Conservation (phyloP, 2,329 filamentous ascomycete species). For the Neonectria neomacrospora region DNA sequence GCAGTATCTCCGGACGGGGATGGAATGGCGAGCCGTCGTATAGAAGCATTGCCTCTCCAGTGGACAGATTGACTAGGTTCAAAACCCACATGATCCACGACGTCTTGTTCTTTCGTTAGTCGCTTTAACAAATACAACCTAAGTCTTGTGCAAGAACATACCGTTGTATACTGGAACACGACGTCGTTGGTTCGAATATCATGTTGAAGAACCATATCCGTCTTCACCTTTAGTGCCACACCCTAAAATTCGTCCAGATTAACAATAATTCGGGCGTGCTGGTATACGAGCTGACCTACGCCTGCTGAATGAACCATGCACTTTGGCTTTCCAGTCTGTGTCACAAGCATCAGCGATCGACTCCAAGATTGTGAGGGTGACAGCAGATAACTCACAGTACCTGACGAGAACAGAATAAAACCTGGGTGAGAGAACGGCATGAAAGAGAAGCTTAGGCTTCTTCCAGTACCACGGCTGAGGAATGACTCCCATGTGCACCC, state of each 20-base stretch:
- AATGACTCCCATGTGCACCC: constrained; percentile 5
- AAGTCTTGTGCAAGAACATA: neutral
- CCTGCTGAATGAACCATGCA: constrained; percentile 25
- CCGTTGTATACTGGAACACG: constrained; percentile 25
- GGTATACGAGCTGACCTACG: neutral
- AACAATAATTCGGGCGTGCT: too few relatives aligned
- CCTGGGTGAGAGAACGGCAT: constrained; percentile 25
- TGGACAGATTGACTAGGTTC: constrained; percentile 20
- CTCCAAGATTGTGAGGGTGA: neutral
- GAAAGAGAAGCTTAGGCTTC: too few relatives aligned
- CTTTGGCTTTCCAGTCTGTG: constrained; percentile 20
- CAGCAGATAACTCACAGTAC: constrained; percentile 10
- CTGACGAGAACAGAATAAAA: constrained; percentile 20
- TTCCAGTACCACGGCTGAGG: neutral
- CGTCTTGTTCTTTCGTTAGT: neutral
- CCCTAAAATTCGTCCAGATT: neutral
- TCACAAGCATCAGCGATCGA: too few relatives aligned
- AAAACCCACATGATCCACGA: constrained; percentile 30
- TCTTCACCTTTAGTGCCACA: constrained; percentile 25
- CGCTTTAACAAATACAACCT: neutral
- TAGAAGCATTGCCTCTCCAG: constrained; percentile 14
- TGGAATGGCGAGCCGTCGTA: constrained; percentile 27
- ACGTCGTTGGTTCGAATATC: constrained; percentile 16
- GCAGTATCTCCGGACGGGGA: constrained; percentile 12
- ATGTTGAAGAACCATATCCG: constrained; percentile 23